These are phyloP conservation scores for Omphalotus olearius DNA, from an alignment of 1,284 basidiomycete species.

Conservation along the genomic window DNA sequence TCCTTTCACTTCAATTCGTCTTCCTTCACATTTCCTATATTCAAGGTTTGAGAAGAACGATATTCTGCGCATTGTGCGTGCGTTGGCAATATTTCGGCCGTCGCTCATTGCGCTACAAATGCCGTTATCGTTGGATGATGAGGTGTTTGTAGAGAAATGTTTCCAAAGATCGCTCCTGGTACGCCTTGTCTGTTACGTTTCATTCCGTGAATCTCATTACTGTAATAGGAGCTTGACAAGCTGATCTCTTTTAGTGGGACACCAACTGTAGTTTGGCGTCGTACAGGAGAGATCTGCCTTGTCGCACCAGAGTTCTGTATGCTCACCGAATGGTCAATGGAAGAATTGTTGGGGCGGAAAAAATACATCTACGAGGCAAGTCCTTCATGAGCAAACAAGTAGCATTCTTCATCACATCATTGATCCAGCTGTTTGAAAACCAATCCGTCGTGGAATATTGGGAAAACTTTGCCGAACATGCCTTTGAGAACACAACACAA, in stretches of 20 bases:
- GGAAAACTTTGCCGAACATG: slow-evolving; percentile 92
- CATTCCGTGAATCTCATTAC: slow-evolving; percentile 4
- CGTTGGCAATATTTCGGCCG: slow-evolving; percentile 91
- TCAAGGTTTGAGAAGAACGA: slow-evolving; percentile 93
- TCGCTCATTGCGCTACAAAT: slow-evolving; percentile 96
- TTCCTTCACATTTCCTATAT: slow-evolving; percentile 13
- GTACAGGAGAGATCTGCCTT: slow-evolving; percentile 96
- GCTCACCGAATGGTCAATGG: slow-evolving; percentile 85
- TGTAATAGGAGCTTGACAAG: slow-evolving; percentile 85
- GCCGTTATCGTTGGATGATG: slow-evolving; percentile 90
- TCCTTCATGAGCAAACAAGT: not conserved
- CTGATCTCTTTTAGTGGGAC: slow-evolving; percentile 96
- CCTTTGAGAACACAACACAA: slow-evolving; percentile 93
- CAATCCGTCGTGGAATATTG: slow-evolving; percentile 91
- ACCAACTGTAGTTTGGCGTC: slow-evolving; percentile 98
- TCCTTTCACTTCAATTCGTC: slow-evolving; percentile 13
- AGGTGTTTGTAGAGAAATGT: slow-evolving; percentile 92
- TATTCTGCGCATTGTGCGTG: slow-evolving; percentile 90
- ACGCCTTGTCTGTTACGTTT: slow-evolving; percentile 25
- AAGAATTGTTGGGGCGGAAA: slow-evolving; percentile 74
- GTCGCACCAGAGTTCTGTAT: slow-evolving; percentile 96
- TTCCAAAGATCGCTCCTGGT: slow-evolving; percentile 92
- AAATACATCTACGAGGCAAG: slow-evolving; percentile 89
- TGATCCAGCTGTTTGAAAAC: slow-evolving; percentile 75
- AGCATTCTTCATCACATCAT: not conserved